Base-by-base conservation (phyloP, 225 moss, liverwort and hornwort species). In the Lunularia cruciata region DNA sequence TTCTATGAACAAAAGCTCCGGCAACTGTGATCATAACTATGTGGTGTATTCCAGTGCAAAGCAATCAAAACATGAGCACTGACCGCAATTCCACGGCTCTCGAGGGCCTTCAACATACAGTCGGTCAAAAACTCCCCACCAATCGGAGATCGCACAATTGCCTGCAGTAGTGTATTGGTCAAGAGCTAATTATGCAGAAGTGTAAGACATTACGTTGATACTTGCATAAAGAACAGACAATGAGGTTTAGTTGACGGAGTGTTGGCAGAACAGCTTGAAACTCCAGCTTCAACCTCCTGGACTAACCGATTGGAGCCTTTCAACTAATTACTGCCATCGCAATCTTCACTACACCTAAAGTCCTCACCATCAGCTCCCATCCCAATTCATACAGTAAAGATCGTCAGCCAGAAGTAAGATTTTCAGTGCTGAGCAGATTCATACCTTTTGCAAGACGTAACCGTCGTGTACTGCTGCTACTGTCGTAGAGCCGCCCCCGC, bases 401-500 rank as follows among this genome's bases (percentile, higher is more conserved):
- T n/a, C n/a, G n/a, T n/a, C n/a, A n/a, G n/a, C n/a, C n/a, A n/a
- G n/a, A n/a, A n/a, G n/a, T n/a, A n/a, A n/a, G n/a, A n/a, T n/a
- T 27, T 54, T 7, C 53, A 54, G 26, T 52, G 11, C n/a, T 35
- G 13, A 62, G 62, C 19, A 49, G 9, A 68, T 36, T 23, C 58
- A 28, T 85, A 91, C 91, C 92, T 90, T 95, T 42, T 92, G 95
- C 67, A 95, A 83, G 28, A 95, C 92, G 74, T 95, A 95, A 47
- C 95, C 95, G 78, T 95, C 92, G 64, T 95, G 95, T 48, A 95
- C 95, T 64, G 92, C 92, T 1, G 92, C 92, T 64, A 95, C 90
- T 0, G 90, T 95, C 26, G 92, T 90, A 23, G 95, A 92, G 35
- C 90, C 92, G 65, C 95, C 92, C 45, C 92, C 95, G 77, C 91